Evolutionary conservation across 1,139 yeast genomes (phyloP).

Genomic region (Lodderomyces oxycetoniae): DNA sequence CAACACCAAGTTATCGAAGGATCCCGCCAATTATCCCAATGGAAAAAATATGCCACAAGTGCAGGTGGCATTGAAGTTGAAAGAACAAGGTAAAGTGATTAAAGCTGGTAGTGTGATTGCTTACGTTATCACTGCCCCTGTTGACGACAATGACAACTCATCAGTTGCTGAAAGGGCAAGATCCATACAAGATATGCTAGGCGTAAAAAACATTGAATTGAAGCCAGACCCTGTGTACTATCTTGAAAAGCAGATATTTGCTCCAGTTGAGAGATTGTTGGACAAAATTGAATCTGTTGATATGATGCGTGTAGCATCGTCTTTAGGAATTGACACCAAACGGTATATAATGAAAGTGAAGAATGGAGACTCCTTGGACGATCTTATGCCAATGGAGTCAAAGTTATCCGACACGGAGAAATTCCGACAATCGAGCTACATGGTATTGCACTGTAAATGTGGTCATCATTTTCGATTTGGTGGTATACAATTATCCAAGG

Average conservation of each 20-base stretch:
- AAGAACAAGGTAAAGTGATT: slow-evolving; percentile 76
- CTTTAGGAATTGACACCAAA: slow-evolving; percentile 72
- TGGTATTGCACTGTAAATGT: slow-evolving; percentile 63
- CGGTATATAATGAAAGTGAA: slow-evolving; percentile 52
- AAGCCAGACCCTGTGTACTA: slow-evolving; percentile 76
- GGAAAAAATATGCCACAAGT: slow-evolving; percentile 90
- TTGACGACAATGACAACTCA: slow-evolving; percentile 32
- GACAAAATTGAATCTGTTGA: slow-evolving; percentile 88
- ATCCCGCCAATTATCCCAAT: slow-evolving; percentile 67
- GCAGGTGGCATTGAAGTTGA: slow-evolving; percentile 80
- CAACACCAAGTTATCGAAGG: slow-evolving; percentile 72
- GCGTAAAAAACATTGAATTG: slow-evolving; percentile 42
- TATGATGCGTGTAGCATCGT: slow-evolving; percentile 67
- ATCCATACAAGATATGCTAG: slow-evolving; percentile 66
- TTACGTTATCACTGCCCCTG: slow-evolving; percentile 60
- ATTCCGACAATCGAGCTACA: slow-evolving; percentile 58
- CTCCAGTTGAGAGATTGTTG: slow-evolving; percentile 85
- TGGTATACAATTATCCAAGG: slow-evolving; percentile 63
- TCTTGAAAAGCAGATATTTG: slow-evolving; percentile 81
- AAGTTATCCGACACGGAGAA: slow-evolving; percentile 79
- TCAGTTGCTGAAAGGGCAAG: slow-evolving; percentile 73
- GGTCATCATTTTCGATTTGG: slow-evolving; percentile 59
- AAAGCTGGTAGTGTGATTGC: slow-evolving; percentile 90
- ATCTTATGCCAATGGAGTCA: slow-evolving; percentile 72
- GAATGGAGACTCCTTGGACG: slow-evolving; percentile 37